Conservation (phyloP, 108 stramenopile genomes). For the Fragilariopsis cylindrus region DNA sequence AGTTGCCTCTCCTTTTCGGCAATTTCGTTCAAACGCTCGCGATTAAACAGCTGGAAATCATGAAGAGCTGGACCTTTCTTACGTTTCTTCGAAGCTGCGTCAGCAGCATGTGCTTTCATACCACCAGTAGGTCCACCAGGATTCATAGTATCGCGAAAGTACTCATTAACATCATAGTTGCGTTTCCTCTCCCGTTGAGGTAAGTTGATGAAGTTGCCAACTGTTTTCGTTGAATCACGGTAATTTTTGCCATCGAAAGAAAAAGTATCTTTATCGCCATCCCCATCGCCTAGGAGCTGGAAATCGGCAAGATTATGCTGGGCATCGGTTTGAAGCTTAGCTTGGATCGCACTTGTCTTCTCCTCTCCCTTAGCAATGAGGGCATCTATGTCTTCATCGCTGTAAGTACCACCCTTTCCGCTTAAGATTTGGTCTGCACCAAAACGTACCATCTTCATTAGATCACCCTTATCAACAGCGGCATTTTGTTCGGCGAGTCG, state of each 20-base stretch:
- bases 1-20: slow-evolving; percentile 75
- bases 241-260: slow-evolving; percentile 92
- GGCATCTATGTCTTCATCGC: slow-evolving; percentile 97
- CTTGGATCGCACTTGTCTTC: slow-evolving; percentile 83
- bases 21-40: slow-evolving; percentile 72
- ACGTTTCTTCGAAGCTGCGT: slow-evolving; percentile 78
- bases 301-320: slow-evolving; percentile 95
- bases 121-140: slow-evolving; percentile 48
- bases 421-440: slow-evolving; percentile 97
- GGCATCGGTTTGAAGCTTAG: slow-evolving; percentile 92
- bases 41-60: slow-evolving; percentile 95
- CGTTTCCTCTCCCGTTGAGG: slow-evolving; percentile 97
- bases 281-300: slow-evolving; percentile 84
- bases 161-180: slow-evolving; percentile 95
- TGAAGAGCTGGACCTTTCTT: slow-evolving; percentile 88
- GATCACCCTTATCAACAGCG: slow-evolving; percentile 88
- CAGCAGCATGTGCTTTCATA: slow-evolving; percentile 76
- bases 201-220: slow-evolving; percentile 89
- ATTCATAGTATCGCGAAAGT: slow-evolving; percentile 83
- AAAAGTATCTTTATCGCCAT: slow-evolving; percentile 79
- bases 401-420: slow-evolving; percentile 80
- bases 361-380: slow-evolving; percentile 94
- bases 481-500: slow-evolving; percentile 90
- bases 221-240: slow-evolving; percentile 63
- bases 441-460: slow-evolving; percentile 98